Conservation (phyloP, 2,329 filamentous ascomycete species). For the Ophiosphaerella herpotricha region DNA sequence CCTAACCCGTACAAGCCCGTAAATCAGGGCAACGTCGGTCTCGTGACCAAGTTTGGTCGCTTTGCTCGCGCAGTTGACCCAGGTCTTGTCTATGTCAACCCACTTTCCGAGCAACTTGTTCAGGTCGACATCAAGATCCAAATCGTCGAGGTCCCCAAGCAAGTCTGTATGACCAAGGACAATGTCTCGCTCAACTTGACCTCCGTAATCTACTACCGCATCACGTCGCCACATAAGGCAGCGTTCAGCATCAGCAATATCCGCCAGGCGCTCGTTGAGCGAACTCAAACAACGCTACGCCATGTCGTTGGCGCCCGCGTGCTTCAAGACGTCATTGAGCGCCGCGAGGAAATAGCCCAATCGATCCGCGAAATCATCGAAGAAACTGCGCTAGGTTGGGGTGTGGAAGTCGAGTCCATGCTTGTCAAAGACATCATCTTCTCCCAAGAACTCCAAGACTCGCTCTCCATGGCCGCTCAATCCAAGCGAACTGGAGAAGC, state of each 20-base stretch:
- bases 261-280: slow-evolving; percentile 93
- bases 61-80: slow-evolving; percentile 97
- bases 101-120: slow-evolving; percentile 84
- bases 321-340: slow-evolving; percentile 97
- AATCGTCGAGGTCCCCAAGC: slow-evolving; percentile 93
- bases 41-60: slow-evolving; percentile 92
- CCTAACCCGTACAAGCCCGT: slow-evolving; percentile 97
- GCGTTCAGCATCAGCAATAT: slow-evolving; percentile 96
- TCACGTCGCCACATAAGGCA: slow-evolving; percentile 91
- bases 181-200: slow-evolving; percentile 94
- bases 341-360: slow-evolving; percentile 93
- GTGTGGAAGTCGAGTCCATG: slow-evolving; percentile 96
- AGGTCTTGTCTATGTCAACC: slow-evolving; percentile 96
- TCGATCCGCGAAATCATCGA: slow-evolving; percentile 97
- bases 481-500: slow-evolving; percentile 97
- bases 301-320: slow-evolving; percentile 96
- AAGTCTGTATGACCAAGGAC: slow-evolving; percentile 99
- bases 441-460: slow-evolving; percentile 92
- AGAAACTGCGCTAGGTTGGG: slow-evolving; percentile 91
- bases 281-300: slow-evolving; percentile 94
- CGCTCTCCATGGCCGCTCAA: slow-evolving; percentile 96
- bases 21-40: slow-evolving; percentile 87
- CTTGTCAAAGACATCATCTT: slow-evolving; percentile 99
- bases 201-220: slow-evolving; percentile 99
- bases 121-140: slow-evolving; percentile 99